Base-by-base conservation (phyloP, 164 flowering plant species). In the Cinnamomum chago region DNA sequence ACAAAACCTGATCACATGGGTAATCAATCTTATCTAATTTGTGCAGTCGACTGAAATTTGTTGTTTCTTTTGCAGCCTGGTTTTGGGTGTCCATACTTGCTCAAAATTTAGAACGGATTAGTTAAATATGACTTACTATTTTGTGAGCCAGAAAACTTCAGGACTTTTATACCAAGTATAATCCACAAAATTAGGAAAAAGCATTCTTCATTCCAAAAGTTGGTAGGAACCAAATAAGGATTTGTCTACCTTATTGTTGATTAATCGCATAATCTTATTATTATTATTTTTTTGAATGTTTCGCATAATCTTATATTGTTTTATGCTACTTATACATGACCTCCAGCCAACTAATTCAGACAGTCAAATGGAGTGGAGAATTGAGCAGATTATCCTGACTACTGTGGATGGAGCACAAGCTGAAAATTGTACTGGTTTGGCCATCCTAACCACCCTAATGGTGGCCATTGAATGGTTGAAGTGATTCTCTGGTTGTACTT, bases 1-100 rank as follows among this genome's bases (percentile, higher is more conserved):
- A 70, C 85, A 86, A 76, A 84, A 86, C 73, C 88, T 86, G 74
- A 84, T 86, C 77, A 10, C 76, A 52, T 84, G 87, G 87, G 87
- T 86, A 80, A 73, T n/a, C 58, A 10, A 18, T 70, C 52, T 28
- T 66, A 66, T 70, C 65, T 73, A 23, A 10, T n/a, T n/a, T 72
- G 51, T 27, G 2, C 33, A 11, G 65, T 70, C 27, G 0, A 50
- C 47, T 60, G 25, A 33, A 64, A 51, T 10, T 65, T 60, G 18
- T 62, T 23, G 55, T 66, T 67, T 18, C 10, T 69, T 14, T 58
- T 62, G 17, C n/a, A 5, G 67, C 14, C 55, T 52, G 35, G 13
- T 55, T 52, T 35, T 68, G 12, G 10, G 18, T 20, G 24, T 40
- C 14, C 52, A 3, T 23, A 13, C 71, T 50, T 68, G 40, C 35